Conservation (phyloP, 2,329 filamentous ascomycete species). For the Plectosphaerella sp. region DNA sequence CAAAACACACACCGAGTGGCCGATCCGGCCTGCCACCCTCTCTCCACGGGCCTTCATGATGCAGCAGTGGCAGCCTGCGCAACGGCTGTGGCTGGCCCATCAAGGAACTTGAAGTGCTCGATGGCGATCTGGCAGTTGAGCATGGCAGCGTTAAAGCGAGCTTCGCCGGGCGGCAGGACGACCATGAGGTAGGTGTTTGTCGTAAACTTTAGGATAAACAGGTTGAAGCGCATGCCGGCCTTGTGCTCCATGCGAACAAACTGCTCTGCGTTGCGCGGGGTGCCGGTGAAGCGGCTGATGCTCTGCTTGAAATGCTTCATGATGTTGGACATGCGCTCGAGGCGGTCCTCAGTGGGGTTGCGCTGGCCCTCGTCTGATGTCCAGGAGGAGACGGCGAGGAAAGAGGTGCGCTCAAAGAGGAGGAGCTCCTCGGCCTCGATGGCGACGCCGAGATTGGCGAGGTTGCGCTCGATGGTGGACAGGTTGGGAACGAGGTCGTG, state of each 20-base stretch:
- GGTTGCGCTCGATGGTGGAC: constrained; percentile 78
- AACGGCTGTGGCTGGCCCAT: constrained; percentile 35
- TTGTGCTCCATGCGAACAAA: constrained; percentile 80
- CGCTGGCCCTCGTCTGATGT: constrained; percentile 67
- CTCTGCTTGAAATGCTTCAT: constrained; percentile 97
- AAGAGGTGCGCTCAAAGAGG: constrained; percentile 92
- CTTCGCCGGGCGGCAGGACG: constrained; percentile 85
- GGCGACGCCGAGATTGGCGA: constrained; percentile 75
- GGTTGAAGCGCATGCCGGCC: constrained; percentile 72
- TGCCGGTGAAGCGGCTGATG: constrained; percentile 70
- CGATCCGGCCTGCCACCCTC: too few species aligned
- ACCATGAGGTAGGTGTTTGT: constrained; percentile 97
- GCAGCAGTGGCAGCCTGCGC: background rate
- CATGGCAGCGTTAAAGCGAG: constrained; percentile 83
- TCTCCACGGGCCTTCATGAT: too few species aligned
- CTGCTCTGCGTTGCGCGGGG: constrained; percentile 76
- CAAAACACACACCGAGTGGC: too few species aligned
- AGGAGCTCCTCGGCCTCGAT: constrained; percentile 93
- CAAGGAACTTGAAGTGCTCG: constrained; percentile 70
- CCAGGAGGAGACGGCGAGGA: constrained; percentile 92
- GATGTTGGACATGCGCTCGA: constrained; percentile 92
- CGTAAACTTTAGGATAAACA: constrained; percentile 93
- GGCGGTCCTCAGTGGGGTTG: constrained; percentile 89
- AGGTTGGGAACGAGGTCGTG: constrained; percentile 97
- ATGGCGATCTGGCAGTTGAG: constrained; percentile 86